Conservation (phyloP, 495 filamentous ascomycete species). For the Bacidia rubella region DNA sequence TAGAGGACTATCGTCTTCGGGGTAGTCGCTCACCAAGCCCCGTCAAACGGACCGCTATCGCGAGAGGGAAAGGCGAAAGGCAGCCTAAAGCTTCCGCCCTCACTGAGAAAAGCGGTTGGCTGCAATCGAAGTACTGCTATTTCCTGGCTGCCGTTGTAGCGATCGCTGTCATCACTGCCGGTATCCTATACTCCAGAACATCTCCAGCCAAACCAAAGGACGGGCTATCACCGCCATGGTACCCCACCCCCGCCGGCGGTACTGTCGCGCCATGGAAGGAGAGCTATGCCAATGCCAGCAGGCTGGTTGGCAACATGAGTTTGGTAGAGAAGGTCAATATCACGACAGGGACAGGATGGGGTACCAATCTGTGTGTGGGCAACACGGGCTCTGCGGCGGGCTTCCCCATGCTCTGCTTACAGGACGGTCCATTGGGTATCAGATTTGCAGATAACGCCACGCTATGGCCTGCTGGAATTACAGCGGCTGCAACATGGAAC, state of each 20-base stretch:
- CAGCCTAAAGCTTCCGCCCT: background rate
- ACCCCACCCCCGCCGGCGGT: conserved; percentile 74
- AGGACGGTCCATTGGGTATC: conserved; percentile 80
- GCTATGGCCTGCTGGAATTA: conserved; percentile 73
- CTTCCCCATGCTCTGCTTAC: conserved; percentile 77
- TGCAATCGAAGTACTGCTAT: conserved; percentile 9
- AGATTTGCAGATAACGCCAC: conserved; percentile 64
- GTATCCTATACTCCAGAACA: conserved; percentile 4
- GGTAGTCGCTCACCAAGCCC: conserved; percentile 8
- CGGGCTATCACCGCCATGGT: conserved; percentile 56
- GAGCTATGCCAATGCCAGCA: conserved; percentile 68
- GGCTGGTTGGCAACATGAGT: conserved; percentile 69
- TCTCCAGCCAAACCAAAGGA: conserved; percentile 5
- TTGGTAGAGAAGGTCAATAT: conserved; percentile 88
- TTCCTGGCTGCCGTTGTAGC: conserved; percentile 9
- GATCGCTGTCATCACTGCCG: conserved; percentile 2
- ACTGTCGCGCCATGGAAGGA: conserved; percentile 56
- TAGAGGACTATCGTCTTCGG: conserved; percentile 4
- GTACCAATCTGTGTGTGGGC: conserved; percentile 80
- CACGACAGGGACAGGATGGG: conserved; percentile 86
- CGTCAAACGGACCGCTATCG: background rate
- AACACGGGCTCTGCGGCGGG: conserved; percentile 71
- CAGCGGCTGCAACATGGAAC: conserved; percentile 82
- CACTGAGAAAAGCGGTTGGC: conserved; percentile 12
- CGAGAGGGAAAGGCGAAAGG: conserved; percentile 6